phyloP scores from a whole-genome alignment of 345 rosid genomes.

The Viola odorata region DNA sequence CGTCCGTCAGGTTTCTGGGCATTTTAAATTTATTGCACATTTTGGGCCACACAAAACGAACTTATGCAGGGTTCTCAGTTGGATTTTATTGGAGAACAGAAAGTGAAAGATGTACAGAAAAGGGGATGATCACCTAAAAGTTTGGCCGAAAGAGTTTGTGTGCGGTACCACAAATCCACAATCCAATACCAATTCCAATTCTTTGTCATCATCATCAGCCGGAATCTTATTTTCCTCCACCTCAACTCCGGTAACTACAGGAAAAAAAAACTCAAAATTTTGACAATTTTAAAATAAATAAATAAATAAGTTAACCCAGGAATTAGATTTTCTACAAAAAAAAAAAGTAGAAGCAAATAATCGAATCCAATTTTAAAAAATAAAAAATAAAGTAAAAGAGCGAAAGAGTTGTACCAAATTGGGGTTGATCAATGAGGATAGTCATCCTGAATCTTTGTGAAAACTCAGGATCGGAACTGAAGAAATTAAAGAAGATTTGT shows the following conservation, averaged over 20 bases:
- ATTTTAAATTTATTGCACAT: too few species aligned
- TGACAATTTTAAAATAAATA: background rate
- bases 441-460: constrained; percentile 34
- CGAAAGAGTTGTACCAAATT: constrained; percentile 28
- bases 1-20: too few species aligned
- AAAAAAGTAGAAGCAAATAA: background rate
- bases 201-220: constrained; percentile 35
- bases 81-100: too few species aligned
- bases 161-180: constrained; percentile 56
- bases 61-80: too few species aligned
- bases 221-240: constrained; percentile 34
- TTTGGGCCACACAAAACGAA: too few species aligned
- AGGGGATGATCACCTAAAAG: constrained; percentile 50
- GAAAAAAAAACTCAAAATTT: background rate
- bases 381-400: background rate
- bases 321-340: too few species aligned
- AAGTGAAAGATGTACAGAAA: background rate
- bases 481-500: background rate
- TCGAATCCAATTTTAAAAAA: background rate
- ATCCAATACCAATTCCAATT: constrained; percentile 37
- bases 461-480: background rate
- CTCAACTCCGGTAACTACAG: constrained; percentile 23
- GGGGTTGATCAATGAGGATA: constrained; percentile 37
- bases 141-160: constrained; percentile 76
- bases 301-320: background rate